Evolutionary conservation across 208 protist species (phyloP).

Genomic region (Jaenimonas drosophilae): DNA sequence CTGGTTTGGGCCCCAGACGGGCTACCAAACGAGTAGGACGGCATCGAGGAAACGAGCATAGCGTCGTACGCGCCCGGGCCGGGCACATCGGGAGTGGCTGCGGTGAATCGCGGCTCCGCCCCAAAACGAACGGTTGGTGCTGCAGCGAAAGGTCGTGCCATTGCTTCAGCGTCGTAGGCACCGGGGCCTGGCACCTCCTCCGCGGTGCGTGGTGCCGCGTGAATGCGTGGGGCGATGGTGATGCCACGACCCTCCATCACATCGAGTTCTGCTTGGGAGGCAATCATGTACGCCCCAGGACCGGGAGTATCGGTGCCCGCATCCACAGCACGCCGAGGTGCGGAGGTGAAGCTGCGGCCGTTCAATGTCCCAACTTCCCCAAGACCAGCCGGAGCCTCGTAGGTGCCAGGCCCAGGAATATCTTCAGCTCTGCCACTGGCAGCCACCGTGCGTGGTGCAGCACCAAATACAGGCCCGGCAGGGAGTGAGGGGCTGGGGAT

Average conservation of each 20-base stretch:
- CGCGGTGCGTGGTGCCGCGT: neutral
- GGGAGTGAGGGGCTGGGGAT: no score
- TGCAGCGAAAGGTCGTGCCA: neutral
- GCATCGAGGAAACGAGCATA: neutral
- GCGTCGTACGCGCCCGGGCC: slow-evolving; percentile 40
- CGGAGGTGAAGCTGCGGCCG: no score
- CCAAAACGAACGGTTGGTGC: neutral
- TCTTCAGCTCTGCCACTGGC: slow-evolving; percentile 1
- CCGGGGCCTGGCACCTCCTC: slow-evolving; percentile 29
- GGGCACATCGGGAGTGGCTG: slow-evolving; percentile 6
- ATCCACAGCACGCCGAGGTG: no score
- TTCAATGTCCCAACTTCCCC: no score
- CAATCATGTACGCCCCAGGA: slow-evolving; percentile 7
- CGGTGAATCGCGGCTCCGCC: neutral
- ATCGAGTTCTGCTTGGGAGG: neutral
- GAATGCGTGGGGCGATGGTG: neutral
- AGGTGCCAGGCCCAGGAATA: slow-evolving; percentile 40
- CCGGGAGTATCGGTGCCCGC: slow-evolving; percentile 4
- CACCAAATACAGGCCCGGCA: no score
- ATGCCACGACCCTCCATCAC: neutral
- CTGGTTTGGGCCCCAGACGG: neutral
- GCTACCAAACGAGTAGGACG: neutral
- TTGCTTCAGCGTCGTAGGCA: slow-evolving; percentile 25
- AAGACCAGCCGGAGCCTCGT: no score
- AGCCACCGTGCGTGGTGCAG: no score